These are phyloP conservation scores for Nicotiana benthamiana DNA, from an alignment of 257 asterid species.

Conservation along the genomic window DNA sequence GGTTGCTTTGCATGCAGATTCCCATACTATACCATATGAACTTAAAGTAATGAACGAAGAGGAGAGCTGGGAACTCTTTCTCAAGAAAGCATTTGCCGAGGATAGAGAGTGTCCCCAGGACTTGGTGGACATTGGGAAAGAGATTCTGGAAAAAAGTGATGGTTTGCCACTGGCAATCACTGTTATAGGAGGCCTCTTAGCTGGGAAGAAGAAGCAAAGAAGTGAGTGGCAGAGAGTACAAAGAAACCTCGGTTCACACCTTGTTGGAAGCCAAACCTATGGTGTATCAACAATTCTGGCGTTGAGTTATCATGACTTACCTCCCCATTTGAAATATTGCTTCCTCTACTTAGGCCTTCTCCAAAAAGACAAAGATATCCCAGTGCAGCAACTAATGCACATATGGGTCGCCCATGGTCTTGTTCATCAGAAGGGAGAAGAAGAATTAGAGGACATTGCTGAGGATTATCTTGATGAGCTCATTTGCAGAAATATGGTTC, in stretches of 20 bases:
- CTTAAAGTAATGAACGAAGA: constrained; percentile 4
- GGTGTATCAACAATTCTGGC: neutral
- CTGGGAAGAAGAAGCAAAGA: neutral
- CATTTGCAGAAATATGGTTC: constrained; percentile 14
- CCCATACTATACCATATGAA: neutral
- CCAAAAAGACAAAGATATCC: constrained; percentile 4
- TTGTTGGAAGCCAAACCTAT: neutral
- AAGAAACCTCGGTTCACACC: neutral
- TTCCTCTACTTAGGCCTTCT: constrained; percentile 17
- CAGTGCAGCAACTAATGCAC: constrained; percentile 12
- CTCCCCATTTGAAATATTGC: constrained; percentile 17
- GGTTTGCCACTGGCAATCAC: constrained; percentile 22
- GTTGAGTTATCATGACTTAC: constrained; percentile 16
- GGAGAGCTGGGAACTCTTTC: constrained; percentile 22
- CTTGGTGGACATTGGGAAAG: constrained; percentile 13
- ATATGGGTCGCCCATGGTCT: constrained; percentile 31
- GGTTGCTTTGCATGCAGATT: constrained; percentile 2
- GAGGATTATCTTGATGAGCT: constrained; percentile 19
- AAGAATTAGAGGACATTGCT: constrained; percentile 18
- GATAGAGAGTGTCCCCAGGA: neutral
- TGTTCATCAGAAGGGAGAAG: neutral
- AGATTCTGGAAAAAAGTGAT: constrained; percentile 14
- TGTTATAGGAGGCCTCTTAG: constrained; percentile 12
- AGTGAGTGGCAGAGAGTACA: constrained; percentile 21
- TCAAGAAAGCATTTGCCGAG: constrained; percentile 4